phyloP scores from a whole-genome alignment of 202 grass and related monocot species.

The Schoenoplectus triqueter region DNA sequence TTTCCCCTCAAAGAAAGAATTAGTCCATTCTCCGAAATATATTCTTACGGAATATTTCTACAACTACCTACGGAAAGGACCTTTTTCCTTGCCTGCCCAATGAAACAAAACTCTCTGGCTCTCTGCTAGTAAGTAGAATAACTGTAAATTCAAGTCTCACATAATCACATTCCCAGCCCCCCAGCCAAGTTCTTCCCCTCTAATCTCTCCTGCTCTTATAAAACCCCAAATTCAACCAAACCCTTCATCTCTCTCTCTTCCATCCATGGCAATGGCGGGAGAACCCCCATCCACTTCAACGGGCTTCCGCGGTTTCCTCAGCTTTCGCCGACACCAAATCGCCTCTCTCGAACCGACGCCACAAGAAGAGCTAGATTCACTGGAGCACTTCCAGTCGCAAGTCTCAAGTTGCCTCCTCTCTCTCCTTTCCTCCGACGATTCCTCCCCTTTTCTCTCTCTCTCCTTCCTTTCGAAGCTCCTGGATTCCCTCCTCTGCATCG shows the following conservation, averaged over 20 bases:
- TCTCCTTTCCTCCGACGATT: constrained; percentile 26
- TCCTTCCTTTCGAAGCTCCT: constrained; percentile 83
- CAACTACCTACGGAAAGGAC: not conserved
- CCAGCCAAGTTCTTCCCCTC: not conserved
- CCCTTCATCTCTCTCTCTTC: constrained; percentile 6
- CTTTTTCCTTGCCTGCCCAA: no score
- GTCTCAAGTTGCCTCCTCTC: constrained; percentile 63
- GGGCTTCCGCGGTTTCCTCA: constrained; percentile 65
- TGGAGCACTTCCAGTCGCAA: constrained; percentile 68
- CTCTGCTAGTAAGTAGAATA: no score
- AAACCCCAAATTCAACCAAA: not conserved
- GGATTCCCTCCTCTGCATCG: constrained; percentile 58
- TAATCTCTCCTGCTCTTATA: not conserved
- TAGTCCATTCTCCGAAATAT: constrained; percentile 30
- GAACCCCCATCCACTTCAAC: constrained; percentile 44
- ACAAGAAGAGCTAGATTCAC: constrained; percentile 62
- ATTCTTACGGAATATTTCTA: not conserved
- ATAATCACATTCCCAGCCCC: not conserved
- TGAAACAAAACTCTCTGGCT: no score
- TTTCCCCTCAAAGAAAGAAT: constrained; percentile 37
- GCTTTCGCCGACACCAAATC: constrained; percentile 72
- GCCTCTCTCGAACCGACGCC: constrained; percentile 70
- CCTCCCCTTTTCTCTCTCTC: constrained; percentile 48
- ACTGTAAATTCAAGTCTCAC: rapidly evolving
- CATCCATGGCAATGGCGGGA: constrained; percentile 54